Conservation (phyloP, 225 moss, liverwort and hornwort genomes). For the Pseudisothecium myosuroides region DNA sequence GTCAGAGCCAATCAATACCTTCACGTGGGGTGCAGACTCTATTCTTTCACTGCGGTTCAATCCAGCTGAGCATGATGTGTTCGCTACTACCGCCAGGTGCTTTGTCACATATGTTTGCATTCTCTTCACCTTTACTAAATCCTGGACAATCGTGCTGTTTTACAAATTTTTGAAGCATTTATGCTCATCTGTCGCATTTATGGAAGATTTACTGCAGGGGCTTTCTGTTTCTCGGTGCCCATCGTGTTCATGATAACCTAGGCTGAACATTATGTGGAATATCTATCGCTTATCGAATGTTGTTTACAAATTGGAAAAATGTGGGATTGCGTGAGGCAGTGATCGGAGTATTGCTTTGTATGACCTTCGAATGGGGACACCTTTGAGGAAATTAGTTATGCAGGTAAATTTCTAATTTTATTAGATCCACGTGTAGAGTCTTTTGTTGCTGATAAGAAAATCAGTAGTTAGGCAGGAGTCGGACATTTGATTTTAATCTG, state of each 20-base stretch:
- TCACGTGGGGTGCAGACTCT: slow-evolving; percentile 93
- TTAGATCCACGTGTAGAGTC: not conserved
- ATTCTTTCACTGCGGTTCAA: slow-evolving; percentile 89
- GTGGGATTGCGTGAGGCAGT: slow-evolving; percentile 31
- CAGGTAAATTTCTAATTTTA: slow-evolving; percentile 39
- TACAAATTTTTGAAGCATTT: not conserved
- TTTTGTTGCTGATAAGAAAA: not conserved
- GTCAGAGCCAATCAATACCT: slow-evolving; percentile 86
- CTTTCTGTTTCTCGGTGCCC: not conserved
- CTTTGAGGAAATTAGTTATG: slow-evolving; percentile 88
- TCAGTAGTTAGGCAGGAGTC: not conserved
- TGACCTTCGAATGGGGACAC: slow-evolving; percentile 84
- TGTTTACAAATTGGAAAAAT: not conserved
- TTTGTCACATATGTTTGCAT: not conserved
- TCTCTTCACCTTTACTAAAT: not conserved
- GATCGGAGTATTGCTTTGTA: slow-evolving; percentile 93
- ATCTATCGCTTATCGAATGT: not conserved
- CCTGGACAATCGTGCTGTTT: not conserved
- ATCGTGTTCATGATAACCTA: not conserved
- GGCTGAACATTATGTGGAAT: not conserved
- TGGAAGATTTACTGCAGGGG: not conserved
- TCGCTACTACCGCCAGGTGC: slow-evolving; percentile 95
- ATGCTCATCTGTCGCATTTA: not conserved
- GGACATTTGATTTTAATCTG: not conserved
- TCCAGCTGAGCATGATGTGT: slow-evolving; percentile 78